Evolutionary conservation across 164 flowering plant genomes (phyloP).

Genomic region (Malania oleifera): DNA sequence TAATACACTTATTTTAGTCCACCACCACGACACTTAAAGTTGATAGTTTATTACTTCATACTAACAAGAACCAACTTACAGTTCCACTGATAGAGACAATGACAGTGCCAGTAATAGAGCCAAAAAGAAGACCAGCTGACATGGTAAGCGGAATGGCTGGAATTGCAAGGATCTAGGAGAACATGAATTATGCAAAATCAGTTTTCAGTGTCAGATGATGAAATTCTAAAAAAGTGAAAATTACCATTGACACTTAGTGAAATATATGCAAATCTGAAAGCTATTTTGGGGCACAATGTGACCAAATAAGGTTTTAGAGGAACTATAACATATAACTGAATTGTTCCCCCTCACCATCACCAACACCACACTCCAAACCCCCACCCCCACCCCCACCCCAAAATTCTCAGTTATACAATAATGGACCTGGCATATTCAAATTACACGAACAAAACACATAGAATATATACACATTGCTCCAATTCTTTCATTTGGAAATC

Average conservation of each 20-base stretch:
- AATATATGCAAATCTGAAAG: too few relatives aligned
- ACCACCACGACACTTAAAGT: neutral
- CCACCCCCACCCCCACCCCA: too few relatives aligned
- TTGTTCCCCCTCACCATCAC: too few relatives aligned
- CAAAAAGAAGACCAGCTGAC: conserved; percentile 98
- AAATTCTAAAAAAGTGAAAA: neutral
- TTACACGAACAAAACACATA: too few relatives aligned
- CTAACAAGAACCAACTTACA: conserved; percentile 38
- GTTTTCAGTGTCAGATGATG: neutral
- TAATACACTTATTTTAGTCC: neutral
- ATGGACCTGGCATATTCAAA: too few relatives aligned
- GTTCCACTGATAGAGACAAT: conserved; percentile 97
- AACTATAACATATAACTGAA: too few relatives aligned
- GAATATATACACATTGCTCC: too few relatives aligned
- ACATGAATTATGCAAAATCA: conserved; percentile 4
- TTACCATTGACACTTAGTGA: neutral
- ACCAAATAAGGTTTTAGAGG: too few relatives aligned
- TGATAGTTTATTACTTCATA: neutral
- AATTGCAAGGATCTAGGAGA: conserved; percentile 78
- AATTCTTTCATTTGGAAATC: neutral
- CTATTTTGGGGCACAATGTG: too few relatives aligned
- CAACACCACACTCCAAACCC: too few relatives aligned
- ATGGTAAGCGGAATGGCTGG: conserved; percentile 98
- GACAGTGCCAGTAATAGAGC: conserved; percentile 72
- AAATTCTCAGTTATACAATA: too few relatives aligned